These are phyloP conservation scores for Fusarium euwallaceae DNA, from an alignment of 2,329 filamentous ascomycete species.

Conservation along the genomic window DNA sequence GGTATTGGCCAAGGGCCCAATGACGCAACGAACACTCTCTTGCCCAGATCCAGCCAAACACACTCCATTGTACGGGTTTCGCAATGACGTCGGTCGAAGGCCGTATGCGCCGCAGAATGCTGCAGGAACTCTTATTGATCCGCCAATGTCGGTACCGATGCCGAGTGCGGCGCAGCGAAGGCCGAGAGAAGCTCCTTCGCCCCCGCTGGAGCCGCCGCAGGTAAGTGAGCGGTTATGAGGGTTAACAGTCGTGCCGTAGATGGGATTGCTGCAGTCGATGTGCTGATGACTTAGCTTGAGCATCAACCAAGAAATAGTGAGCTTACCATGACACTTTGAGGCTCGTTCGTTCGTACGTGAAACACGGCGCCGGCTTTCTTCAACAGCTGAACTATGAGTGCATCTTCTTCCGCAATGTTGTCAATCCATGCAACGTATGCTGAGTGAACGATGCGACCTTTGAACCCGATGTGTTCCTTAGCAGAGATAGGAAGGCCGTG, in stretches of 20 bases:
- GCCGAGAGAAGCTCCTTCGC: conserved; percentile 57
- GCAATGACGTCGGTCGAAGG: conserved; percentile 54
- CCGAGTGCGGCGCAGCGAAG: conserved; percentile 57
- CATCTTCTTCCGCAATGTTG: conserved; percentile 21
- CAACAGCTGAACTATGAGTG: conserved; percentile 65
- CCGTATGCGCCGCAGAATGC: conserved; percentile 60
- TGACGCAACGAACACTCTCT: conserved; percentile 48
- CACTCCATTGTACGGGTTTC: conserved; percentile 43
- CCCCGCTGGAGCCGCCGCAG: conserved; percentile 58
- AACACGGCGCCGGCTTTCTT: conserved; percentile 72
- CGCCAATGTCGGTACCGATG: conserved; percentile 62
- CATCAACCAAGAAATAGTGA: not conserved
- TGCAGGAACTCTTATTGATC: conserved; percentile 59
- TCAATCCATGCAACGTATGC: conserved; percentile 27
- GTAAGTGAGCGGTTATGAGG: conserved; percentile 55
- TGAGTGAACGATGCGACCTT: conserved; percentile 19
- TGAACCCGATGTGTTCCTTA: conserved; percentile 40
- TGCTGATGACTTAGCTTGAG: conserved; percentile 31
- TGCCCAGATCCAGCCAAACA: conserved; percentile 37
- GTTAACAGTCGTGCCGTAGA: conserved; percentile 56
- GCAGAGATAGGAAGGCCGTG: conserved; percentile 36
- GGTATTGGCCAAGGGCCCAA: not conserved
- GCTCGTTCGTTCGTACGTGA: conserved; percentile 77
- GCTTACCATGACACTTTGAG: conserved; percentile 55
- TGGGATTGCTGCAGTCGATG: conserved; percentile 52